phyloP scores from a whole-genome alignment of 2,329 filamentous ascomycete species.

The Kalmusia sp. region DNA sequence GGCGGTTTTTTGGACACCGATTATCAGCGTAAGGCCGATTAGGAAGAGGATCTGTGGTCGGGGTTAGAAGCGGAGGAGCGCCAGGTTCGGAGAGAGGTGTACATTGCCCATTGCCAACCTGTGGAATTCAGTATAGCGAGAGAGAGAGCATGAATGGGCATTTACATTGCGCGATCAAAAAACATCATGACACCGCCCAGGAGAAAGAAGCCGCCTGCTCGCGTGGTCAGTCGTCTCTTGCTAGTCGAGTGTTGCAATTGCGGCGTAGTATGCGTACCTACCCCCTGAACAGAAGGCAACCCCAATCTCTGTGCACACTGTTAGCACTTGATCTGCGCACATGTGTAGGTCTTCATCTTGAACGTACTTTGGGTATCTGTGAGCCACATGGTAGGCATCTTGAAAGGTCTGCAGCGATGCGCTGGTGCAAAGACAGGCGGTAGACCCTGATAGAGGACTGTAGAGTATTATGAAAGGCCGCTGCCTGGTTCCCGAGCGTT shows the following conservation, averaged over 20 bases:
- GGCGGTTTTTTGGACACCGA: slow-evolving; percentile 88
- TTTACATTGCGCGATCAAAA: slow-evolving; percentile 94
- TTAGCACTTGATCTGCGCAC: slow-evolving; percentile 13
- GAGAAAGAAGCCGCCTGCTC: slow-evolving; percentile 87
- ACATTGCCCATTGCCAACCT: slow-evolving; percentile 98
- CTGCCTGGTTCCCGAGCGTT: slow-evolving; percentile 7
- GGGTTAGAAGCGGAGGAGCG: slow-evolving; percentile 9
- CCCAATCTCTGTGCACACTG: slow-evolving; percentile 75
- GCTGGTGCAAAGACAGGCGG: background rate
- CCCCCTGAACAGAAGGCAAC: slow-evolving; percentile 97
- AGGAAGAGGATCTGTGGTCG: slow-evolving; percentile 86
- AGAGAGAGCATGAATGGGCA: slow-evolving; percentile 3
- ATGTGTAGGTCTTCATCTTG: slow-evolving; percentile 22
- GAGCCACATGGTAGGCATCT: slow-evolving; percentile 90
- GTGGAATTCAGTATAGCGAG: slow-evolving; percentile 4
- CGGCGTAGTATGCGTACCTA: slow-evolving; percentile 61
- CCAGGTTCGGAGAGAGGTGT: slow-evolving; percentile 37
- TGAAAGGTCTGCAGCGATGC: slow-evolving; percentile 19
- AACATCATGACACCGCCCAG: slow-evolving; percentile 94
- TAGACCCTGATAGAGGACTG: background rate
- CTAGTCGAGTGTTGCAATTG: background rate
- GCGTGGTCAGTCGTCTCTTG: slow-evolving; percentile 26
- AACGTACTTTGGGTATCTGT: slow-evolving; percentile 90
- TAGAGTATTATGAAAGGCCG: background rate
- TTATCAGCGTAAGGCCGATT: slow-evolving; percentile 93